phyloP scores from a whole-genome alignment of 352 stramenopile species.

The Pythium chondricola region DNA sequence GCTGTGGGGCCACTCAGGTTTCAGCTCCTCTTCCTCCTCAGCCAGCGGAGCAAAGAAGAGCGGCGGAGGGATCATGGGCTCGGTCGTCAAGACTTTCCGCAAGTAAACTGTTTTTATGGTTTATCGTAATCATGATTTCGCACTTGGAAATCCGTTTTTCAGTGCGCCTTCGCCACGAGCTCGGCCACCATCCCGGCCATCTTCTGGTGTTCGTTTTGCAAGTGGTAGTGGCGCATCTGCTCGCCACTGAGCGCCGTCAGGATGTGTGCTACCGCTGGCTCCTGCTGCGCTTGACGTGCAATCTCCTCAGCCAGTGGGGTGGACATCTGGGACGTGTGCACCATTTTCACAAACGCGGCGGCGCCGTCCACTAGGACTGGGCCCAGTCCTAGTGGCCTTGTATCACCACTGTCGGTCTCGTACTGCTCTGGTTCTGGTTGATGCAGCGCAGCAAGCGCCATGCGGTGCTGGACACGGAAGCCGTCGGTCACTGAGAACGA shows the following conservation, averaged over 20 bases:
- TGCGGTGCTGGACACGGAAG: background rate
- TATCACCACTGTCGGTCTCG: background rate
- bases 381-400: background rate
- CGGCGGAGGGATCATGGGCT: slow-evolving; percentile 31
- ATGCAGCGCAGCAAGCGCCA: background rate
- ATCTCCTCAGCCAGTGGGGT: slow-evolving; percentile 17
- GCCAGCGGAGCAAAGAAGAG: slow-evolving; percentile 28
- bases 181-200: background rate
- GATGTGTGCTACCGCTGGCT: slow-evolving; percentile 29
- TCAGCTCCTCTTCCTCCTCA: slow-evolving; percentile 13
- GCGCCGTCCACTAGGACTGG: slow-evolving; percentile 7
- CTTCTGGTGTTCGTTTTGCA: background rate
- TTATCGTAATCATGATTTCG: background rate
- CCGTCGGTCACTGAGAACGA: too few species aligned
- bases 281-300: slow-evolving; percentile 20
- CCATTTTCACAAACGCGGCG: background rate
- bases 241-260: slow-evolving; percentile 14
- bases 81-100: slow-evolving; percentile 40
- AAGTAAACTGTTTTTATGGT: too few species aligned
- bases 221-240: slow-evolving; percentile 1
- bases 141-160: too few species aligned
- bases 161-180: too few species aligned
- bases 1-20: slow-evolving; percentile 37
- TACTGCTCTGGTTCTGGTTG: background rate
- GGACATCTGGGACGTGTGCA: background rate